Evolutionary conservation across 2,329 filamentous ascomycete species (phyloP), one percentile per base, ranked within the genome.

Genomic region (Cordyceps tenuipes): DNA sequence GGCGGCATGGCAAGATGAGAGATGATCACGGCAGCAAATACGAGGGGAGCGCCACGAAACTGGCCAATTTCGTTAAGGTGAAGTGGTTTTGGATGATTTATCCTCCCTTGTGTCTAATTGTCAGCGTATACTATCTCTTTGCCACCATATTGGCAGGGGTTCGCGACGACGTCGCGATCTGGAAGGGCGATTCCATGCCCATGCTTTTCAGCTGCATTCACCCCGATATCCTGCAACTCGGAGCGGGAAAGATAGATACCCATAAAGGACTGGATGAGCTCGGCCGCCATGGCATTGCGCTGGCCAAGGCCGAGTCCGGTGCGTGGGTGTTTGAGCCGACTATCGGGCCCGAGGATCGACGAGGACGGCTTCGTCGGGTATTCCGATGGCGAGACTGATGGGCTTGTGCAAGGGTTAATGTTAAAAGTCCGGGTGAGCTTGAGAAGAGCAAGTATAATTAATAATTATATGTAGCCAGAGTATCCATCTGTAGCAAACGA

Each of bases 131-230:
- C 43, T 75, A 72, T 61, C 70, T 75, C 26, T 62, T 68, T 36
- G 64, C 71, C 57, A 75, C 72, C 21, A 69, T 75, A n/a, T 64
- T 67, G 61, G 68, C 67, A n/a, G 70, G 69, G 17, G 68, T 71
- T 29, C 68, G 68, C 31, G 70, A 74, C 59, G 68, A 67, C 3
- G 69, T 76, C 5, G 70, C 68, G 26, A 71, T 70, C 5, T 75
- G 73, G 72, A 76, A 76, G 58, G 66, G 69, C 21, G 70, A 72
- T 49, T 72, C 71, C 13, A 62, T 76, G 58, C 73, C 73, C 1
- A 73, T 76, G 72, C 62, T 75, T 9, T 75, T 75, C 56, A 73
- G 70, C 51, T 68, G 68, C 7, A 70, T 75, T 19, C 70, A 75
- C 47, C 64, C 65, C 6, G 66, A 65, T 29, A 72, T 75, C 36